A percentile compares a stretch with the other conserved stretches of the same genome.
phyloP scores from a whole-genome alignment of 306 rosid species.

The Pyrus communis region DNA sequence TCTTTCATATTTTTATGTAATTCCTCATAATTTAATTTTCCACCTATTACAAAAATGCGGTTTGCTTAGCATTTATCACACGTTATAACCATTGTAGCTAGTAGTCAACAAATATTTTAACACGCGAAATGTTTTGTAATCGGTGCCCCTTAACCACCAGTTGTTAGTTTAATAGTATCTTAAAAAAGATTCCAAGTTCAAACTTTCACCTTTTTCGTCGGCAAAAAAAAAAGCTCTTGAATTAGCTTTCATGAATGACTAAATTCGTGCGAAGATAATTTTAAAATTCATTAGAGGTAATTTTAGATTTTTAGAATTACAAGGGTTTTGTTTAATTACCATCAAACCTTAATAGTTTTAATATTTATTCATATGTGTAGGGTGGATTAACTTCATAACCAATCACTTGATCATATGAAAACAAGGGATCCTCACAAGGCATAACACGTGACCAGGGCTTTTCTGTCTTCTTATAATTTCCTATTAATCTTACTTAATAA shows the following conservation, averaged over 20 bases:
- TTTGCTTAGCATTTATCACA: neutral
- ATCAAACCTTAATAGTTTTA: neutral
- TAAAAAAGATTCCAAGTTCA: too few relatives aligned
- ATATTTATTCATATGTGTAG: neutral
- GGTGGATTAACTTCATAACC: neutral
- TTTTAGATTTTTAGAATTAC: neutral
- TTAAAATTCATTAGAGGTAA: too few relatives aligned
- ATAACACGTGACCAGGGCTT: neutral
- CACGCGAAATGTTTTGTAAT: too few relatives aligned
- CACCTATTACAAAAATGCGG: too few relatives aligned
- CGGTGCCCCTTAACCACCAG: too few relatives aligned
- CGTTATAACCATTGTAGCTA: neutral
- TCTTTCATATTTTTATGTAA: too few relatives aligned
- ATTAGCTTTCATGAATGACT: too few relatives aligned
- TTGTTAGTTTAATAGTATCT: too few relatives aligned
- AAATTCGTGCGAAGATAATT: too few relatives aligned
- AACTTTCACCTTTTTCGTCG: too few relatives aligned
- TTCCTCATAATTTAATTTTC: too few relatives aligned
- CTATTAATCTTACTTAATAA: neutral
- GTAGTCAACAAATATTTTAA: neutral
- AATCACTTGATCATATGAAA: neutral
- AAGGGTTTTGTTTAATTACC: neutral
- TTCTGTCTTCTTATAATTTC: neutral
- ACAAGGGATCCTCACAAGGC: neutral
- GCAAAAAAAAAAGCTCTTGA: too few relatives aligned